These are phyloP conservation scores for Rhizopus sp. DNA, from an alignment of 371 early-diverging fungal species.

Conservation along the genomic window DNA sequence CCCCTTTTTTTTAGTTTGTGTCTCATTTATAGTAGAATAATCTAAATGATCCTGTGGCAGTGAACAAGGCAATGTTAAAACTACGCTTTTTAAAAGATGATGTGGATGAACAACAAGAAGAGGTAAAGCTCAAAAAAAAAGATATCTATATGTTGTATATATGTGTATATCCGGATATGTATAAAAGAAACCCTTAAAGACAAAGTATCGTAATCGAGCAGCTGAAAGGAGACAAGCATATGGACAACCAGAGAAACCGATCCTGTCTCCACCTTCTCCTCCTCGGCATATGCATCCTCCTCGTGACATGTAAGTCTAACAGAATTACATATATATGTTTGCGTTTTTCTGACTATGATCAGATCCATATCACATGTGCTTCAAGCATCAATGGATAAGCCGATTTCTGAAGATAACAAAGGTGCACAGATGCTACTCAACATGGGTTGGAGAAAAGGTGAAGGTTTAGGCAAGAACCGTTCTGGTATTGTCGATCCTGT, in stretches of 20 bases:
- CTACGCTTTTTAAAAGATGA: slow-evolving; percentile 24
- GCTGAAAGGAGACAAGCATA: slow-evolving; percentile 70
- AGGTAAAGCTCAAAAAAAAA: slow-evolving; percentile 23
- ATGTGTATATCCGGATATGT: slow-evolving; percentile 11
- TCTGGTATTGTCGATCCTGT: slow-evolving; percentile 47
- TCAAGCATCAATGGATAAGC: slow-evolving; percentile 30
- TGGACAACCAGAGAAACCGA: slow-evolving; percentile 59
- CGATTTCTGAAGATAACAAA: slow-evolving; percentile 42
- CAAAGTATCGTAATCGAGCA: slow-evolving; percentile 67
- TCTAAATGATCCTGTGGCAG: slow-evolving; percentile 31
- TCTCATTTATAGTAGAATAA: slow-evolving; percentile 33
- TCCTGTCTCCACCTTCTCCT: slow-evolving; percentile 22
- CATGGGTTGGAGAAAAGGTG: slow-evolving; percentile 52
- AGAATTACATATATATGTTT: slow-evolving; percentile 2
- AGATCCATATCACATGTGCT: slow-evolving; percentile 12
- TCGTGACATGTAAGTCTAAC: slow-evolving; percentile 17
- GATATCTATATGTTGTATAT: slow-evolving; percentile 17
- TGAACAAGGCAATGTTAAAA: slow-evolving; percentile 38
- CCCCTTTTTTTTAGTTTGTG: not conserved
- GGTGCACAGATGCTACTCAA: slow-evolving; percentile 45
- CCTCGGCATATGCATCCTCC: slow-evolving; percentile 9
- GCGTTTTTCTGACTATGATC: not conserved
- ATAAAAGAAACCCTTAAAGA: slow-evolving; percentile 7
- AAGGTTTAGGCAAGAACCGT: slow-evolving; percentile 45
- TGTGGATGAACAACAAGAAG: slow-evolving; percentile 24